phyloP scores from a whole-genome alignment of 179 eudicot genomes.

The Beta corolliflora region DNA sequence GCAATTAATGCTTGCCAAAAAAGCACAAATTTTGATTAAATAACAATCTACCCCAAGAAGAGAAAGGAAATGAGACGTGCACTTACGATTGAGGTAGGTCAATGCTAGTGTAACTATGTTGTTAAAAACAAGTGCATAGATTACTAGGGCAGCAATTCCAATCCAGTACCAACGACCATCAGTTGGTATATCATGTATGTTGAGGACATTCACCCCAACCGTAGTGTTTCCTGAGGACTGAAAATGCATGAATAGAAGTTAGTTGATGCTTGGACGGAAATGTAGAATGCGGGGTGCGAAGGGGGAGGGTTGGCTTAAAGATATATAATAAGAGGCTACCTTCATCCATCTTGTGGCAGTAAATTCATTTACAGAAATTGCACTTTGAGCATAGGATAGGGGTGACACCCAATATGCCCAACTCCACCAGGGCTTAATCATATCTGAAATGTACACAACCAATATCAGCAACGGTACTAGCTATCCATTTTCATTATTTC shows the following conservation, averaged over 20 bases:
- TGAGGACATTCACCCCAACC: background rate
- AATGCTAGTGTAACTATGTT: conserved; percentile 59
- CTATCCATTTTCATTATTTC: background rate
- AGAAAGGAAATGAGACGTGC: background rate
- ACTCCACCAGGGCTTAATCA: conserved; percentile 40
- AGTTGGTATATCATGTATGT: conserved; percentile 52
- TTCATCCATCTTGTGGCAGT: conserved; percentile 29
- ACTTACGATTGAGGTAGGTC: conserved; percentile 74
- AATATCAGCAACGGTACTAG: background rate
- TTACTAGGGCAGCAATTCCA: conserved; percentile 64
- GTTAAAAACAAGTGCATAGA: conserved; percentile 67
- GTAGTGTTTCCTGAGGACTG: conserved; percentile 59
- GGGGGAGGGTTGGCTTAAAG: background rate
- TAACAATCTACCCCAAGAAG: background rate
- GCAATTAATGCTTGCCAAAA: background rate
- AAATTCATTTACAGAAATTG: conserved; percentile 45
- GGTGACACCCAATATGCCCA: conserved; percentile 55
- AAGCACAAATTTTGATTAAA: background rate
- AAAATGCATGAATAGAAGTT: conserved; percentile 9
- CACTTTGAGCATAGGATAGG: conserved; percentile 46
- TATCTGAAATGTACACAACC: conserved; percentile 28
- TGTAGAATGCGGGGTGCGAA: background rate
- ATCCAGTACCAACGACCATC: conserved; percentile 75
- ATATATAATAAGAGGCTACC: conserved; percentile 37
- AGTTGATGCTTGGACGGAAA: background rate